A percentile compares a stretch with the other conserved stretches of the same genome.
These are phyloP conservation scores for Mycena albidolilacea DNA, from an alignment of 768 basidiomycete genomes.

Conservation along the genomic window DNA sequence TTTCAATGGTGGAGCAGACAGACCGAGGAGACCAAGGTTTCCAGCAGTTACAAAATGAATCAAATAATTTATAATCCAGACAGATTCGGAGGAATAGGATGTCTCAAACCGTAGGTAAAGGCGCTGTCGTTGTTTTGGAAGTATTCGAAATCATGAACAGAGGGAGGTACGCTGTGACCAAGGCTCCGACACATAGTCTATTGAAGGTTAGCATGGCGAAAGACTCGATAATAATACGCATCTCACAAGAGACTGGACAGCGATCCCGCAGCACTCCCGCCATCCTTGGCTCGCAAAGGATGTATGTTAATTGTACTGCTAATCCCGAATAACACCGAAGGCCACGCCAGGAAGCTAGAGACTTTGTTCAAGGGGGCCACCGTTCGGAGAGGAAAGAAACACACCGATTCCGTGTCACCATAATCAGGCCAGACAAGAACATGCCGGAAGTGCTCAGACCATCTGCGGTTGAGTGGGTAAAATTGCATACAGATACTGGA, in stretches of 20 bases:
- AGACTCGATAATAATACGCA: slow-evolving; percentile 15
- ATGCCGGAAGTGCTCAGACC: slow-evolving; percentile 68
- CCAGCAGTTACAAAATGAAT: background rate
- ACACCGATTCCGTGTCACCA: slow-evolving; percentile 66
- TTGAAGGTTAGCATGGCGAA: slow-evolving; percentile 16
- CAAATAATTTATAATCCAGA: background rate
- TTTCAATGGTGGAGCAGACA: no score
- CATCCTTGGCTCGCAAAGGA: slow-evolving; percentile 79
- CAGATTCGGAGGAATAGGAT: background rate
- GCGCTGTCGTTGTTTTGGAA: slow-evolving; percentile 20
- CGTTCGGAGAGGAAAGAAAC: background rate
- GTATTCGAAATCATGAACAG: slow-evolving; percentile 59
- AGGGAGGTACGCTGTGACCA: slow-evolving; percentile 68
- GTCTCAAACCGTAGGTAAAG: slow-evolving; percentile 23
- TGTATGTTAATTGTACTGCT: slow-evolving; percentile 76
- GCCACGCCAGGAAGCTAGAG: slow-evolving; percentile 74
- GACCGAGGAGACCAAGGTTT: no score
- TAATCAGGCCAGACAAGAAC: slow-evolving; percentile 76
- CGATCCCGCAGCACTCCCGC: slow-evolving; percentile 55
- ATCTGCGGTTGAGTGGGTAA: slow-evolving; percentile 51
- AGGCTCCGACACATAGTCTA: slow-evolving; percentile 64
- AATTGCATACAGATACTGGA: background rate
- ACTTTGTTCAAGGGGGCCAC: background rate
- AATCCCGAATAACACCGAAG: slow-evolving; percentile 72
- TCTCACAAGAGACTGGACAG: slow-evolving; percentile 75